phyloP scores from a whole-genome alignment of 2,329 filamentous ascomycete species.

The Fusarium annulatum region DNA sequence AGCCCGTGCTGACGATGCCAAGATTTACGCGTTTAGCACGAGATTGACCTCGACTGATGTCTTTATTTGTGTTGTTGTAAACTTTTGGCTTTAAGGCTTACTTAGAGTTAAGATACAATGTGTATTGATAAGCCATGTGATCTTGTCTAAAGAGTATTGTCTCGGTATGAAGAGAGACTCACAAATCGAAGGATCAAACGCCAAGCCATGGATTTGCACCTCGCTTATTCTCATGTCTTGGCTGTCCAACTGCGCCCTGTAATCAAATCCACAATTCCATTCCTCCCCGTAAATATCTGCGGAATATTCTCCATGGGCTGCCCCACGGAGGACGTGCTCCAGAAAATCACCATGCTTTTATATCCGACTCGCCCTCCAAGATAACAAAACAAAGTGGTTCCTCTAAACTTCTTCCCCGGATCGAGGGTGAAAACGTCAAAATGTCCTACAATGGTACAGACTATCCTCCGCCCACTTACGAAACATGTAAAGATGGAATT shows the following conservation, averaged over 20 bases:
- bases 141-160: rapidly evolving
- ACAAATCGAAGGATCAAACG: background rate
- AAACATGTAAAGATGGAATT: conserved; percentile 21
- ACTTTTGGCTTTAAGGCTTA: rapidly evolving
- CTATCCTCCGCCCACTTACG: conserved; percentile 26
- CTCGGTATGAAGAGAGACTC: background rate
- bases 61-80: rapidly evolving
- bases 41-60: background rate
- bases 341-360: background rate
- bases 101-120: no score
- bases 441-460: conserved; percentile 9
- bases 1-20: background rate
- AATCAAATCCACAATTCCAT: conserved; percentile 9
- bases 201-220: conserved; percentile 17
- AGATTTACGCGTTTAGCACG: background rate
- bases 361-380: background rate
- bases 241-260: conserved; percentile 19
- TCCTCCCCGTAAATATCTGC: background rate
- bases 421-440: background rate
- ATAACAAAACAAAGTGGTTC: background rate
- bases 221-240: conserved; percentile 20
- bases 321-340: background rate
- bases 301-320: background rate
- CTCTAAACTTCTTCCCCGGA: background rate
- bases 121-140: rapidly evolving